Percentiles rank a stretch among this genome's conserved stretches.
phyloP scores from a whole-genome alignment of 768 basidiomycete genomes.

The Baorangia bicolor region DNA sequence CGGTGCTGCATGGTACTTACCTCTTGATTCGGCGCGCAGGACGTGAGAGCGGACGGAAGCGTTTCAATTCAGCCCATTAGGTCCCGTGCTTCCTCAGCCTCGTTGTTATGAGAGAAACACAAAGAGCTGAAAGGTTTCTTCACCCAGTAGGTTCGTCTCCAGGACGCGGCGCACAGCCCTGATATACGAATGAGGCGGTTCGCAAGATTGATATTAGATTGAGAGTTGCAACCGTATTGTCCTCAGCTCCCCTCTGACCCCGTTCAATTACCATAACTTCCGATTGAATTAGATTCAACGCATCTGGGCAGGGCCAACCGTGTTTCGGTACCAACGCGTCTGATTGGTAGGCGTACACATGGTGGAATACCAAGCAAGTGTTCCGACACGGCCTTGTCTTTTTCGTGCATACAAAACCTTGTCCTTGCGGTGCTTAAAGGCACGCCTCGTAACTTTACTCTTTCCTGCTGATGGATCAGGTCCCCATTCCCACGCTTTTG shows the following conservation, averaged over 20 bases:
- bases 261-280: slow-evolving; percentile 3
- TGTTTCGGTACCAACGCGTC: slow-evolving; percentile 7
- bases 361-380: not conserved
- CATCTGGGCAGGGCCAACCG: slow-evolving; percentile 8
- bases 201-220: slow-evolving; percentile 16
- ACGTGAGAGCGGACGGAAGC: slow-evolving; percentile 8
- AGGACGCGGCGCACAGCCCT: slow-evolving; percentile 18
- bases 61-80: slow-evolving; percentile 15
- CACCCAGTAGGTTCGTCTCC: slow-evolving; percentile 3
- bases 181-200: not conserved
- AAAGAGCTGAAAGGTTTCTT: slow-evolving; percentile 3
- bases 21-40: not conserved
- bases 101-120: not conserved
- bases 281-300: slow-evolving; percentile 11
- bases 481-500: slow-evolving; percentile 20
- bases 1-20: not conserved
- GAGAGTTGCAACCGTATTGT: slow-evolving; percentile 5
- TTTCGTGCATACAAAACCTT: slow-evolving; percentile 21
- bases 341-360: slow-evolving; percentile 1
- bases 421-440: slow-evolving; percentile 32
- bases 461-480: slow-evolving; percentile 18
- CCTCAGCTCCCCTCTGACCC: slow-evolving; percentile 12
- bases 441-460: slow-evolving; percentile 20
- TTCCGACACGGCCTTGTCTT: slow-evolving; percentile 9
- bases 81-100: not conserved